phyloP scores from a whole-genome alignment of 768 basidiomycete species.

The Tricholomella constricta region DNA sequence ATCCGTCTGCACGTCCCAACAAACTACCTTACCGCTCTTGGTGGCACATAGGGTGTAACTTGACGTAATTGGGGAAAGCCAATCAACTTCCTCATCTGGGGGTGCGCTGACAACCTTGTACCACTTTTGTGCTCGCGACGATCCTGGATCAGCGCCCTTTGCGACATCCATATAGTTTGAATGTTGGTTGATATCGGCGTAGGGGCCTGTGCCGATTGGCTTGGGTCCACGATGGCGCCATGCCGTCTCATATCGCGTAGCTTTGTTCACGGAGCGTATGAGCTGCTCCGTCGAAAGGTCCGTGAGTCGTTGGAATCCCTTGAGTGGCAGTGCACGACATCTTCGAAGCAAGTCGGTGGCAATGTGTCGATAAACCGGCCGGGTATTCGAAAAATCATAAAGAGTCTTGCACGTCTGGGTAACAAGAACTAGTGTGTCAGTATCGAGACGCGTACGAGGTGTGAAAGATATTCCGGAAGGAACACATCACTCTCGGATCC shows the following conservation, averaged over 20 bases:
- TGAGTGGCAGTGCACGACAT: slow-evolving; percentile 68
- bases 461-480: background rate
- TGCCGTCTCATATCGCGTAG: slow-evolving; percentile 58
- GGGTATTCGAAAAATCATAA: slow-evolving; percentile 60
- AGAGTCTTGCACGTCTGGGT: slow-evolving; percentile 65
- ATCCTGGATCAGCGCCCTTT: slow-evolving; percentile 10
- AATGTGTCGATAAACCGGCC: slow-evolving; percentile 68
- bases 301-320: slow-evolving; percentile 67
- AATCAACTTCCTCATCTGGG: slow-evolving; percentile 70
- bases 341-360: slow-evolving; percentile 62
- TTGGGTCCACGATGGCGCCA: slow-evolving; percentile 63
- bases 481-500: background rate
- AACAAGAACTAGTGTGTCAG: slow-evolving; percentile 10
- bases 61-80: slow-evolving; percentile 76
- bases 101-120: slow-evolving; percentile 71
- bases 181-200: slow-evolving; percentile 31
- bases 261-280: slow-evolving; percentile 63
- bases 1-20: slow-evolving; percentile 72
- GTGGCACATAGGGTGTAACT: slow-evolving; percentile 78
- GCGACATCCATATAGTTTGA: slow-evolving; percentile 42
- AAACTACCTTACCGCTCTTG: slow-evolving; percentile 73
- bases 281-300: slow-evolving; percentile 67
- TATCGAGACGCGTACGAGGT: background rate
- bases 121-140: slow-evolving; percentile 42
- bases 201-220: slow-evolving; percentile 40